A percentile compares a stretch with the other conserved stretches of the same genome.
Conservation (phyloP, 2,329 filamentous ascomycete genomes). For the Tetracladium maxilliforme region DNA sequence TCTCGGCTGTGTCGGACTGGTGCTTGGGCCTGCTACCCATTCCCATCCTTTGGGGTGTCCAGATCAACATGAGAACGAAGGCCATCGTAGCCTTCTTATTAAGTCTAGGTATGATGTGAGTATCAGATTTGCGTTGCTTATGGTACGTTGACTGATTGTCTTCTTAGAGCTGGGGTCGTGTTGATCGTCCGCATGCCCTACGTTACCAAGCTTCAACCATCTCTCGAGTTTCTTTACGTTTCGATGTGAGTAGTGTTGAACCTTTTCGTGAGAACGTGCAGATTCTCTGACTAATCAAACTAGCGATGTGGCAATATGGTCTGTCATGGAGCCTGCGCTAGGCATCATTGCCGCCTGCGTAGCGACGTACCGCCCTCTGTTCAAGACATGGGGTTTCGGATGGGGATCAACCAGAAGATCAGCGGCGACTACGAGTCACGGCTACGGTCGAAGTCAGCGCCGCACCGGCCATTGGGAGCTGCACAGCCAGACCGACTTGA, state of each 20-base stretch:
- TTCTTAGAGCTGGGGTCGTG: conserved; percentile 15
- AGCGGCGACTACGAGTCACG: too few species aligned
- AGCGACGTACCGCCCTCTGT: conserved; percentile 22
- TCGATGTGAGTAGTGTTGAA: too few species aligned
- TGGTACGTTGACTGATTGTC: not conserved
- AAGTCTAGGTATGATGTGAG: conserved; percentile 21
- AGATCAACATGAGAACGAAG: conserved; percentile 22
- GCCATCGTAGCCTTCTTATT: conserved; percentile 15
- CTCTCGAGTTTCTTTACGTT: conserved; percentile 21
- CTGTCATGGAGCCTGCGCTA: conserved; percentile 24
- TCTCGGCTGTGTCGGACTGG: conserved; percentile 24
- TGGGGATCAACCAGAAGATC: too few species aligned
- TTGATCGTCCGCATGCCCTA: conserved; percentile 27
- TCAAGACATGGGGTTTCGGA: too few species aligned
- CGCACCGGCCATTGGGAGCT: too few species aligned
- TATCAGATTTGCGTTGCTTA: conserved; percentile 3
- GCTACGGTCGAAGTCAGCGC: too few species aligned
- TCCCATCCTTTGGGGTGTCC: conserved; percentile 23
- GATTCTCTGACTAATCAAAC: too few species aligned
- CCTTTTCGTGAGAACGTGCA: too few species aligned
- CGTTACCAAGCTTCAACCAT: conserved; percentile 18
- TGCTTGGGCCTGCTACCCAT: conserved; percentile 22
- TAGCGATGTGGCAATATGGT: conserved; percentile 26
- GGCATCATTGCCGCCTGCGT: conserved; percentile 21
- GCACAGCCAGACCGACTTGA: too few species aligned